Evolutionary conservation across 2,329 filamentous ascomycete genomes (phyloP).

Genomic region (Neonectria faginata): DNA sequence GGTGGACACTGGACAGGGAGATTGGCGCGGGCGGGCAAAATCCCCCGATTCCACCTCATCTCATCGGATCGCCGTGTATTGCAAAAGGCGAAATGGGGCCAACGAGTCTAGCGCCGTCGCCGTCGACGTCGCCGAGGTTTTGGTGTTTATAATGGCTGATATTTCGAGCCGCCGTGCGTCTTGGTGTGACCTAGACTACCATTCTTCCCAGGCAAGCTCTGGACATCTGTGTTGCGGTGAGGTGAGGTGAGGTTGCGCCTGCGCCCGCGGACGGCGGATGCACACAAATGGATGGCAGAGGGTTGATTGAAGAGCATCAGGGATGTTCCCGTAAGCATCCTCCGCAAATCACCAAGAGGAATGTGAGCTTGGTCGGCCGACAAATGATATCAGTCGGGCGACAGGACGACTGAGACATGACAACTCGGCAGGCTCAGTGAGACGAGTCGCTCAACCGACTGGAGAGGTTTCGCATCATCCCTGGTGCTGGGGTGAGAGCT

Average conservation of each 20-base stretch:
- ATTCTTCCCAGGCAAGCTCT: background rate
- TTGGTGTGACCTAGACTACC: conserved; percentile 4
- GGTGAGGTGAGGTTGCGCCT: background rate
- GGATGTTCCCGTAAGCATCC: conserved; percentile 6
- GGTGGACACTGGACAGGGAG: background rate
- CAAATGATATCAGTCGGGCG: conserved; percentile 14
- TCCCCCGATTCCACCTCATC: conserved; percentile 28
- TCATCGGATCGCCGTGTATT: conserved; percentile 35
- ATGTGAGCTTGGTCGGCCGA: conserved; percentile 27
- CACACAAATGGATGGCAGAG: background rate
- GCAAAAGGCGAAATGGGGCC: conserved; percentile 32
- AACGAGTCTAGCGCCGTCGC: conserved; percentile 34
- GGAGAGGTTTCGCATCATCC: conserved; percentile 41
- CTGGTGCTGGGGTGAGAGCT: conserved; percentile 31
- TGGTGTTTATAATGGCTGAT: conserved; percentile 16
- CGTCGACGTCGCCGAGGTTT: background rate
- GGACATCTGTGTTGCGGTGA: conserved; percentile 12
- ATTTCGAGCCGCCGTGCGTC: conserved; percentile 26
- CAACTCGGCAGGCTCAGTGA: conserved; percentile 3
- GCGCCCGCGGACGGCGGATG: background rate
- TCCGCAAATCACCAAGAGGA: conserved; percentile 31
- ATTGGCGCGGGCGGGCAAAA: conserved; percentile 20
- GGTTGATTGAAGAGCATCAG: background rate
- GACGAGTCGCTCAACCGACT: conserved; percentile 21
- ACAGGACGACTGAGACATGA: conserved; percentile 10